Evolutionary conservation across 495 filamentous ascomycete genomes (phyloP), one percentile per base, ranked within the genome.

Genomic region (Hyaloscypha bicolor): DNA sequence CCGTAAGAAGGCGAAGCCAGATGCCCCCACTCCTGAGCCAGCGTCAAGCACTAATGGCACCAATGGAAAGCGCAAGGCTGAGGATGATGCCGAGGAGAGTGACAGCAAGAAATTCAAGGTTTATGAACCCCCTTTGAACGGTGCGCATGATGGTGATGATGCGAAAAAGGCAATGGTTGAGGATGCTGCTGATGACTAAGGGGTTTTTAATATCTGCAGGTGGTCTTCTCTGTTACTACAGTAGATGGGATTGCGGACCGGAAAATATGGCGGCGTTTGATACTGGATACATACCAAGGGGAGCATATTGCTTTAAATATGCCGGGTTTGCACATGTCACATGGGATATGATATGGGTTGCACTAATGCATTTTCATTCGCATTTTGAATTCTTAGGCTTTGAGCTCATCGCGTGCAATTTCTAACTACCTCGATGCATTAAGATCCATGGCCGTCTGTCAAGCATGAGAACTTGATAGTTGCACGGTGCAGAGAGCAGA

Each of bases 1-100:
- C 63, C 96, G 85, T 78, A 93, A 96, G 83, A 80, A 86, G 64
- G 71, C 70, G 9, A 83, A 85, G 77, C 52, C 66, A 42, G 35
- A 42, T 22, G 62, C 55, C 1, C 55, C 63, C n/a, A 61, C 68
- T 11, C 73, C 72, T n/a, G 39, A 62, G 45, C 22, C 60, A 30
- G 59, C 35, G 29, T 42, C 16, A 5, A 48, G 16, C 4, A 63
- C 64, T 12, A 73, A 68, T 45, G 64, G 65, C 25, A 70, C 64
- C 22, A 75, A 73, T 57, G 71, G 69, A 1, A 79, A 81, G 74
- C 76, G 79, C 8, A 84, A 86, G 76, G 77, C 79, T 35, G 73
- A 85, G 69, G 80, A 85, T 8, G 71, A 75, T 6, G 77, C 76
- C 3, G 79, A 76, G 19, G 71, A 76, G 19, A 75, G 73, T 51